Percentiles rank a stretch among this genome's conserved stretches.
Evolutionary conservation across 1,284 basidiomycete genomes (phyloP).

Genomic region (Cutaneotrichosporon sp.): DNA sequence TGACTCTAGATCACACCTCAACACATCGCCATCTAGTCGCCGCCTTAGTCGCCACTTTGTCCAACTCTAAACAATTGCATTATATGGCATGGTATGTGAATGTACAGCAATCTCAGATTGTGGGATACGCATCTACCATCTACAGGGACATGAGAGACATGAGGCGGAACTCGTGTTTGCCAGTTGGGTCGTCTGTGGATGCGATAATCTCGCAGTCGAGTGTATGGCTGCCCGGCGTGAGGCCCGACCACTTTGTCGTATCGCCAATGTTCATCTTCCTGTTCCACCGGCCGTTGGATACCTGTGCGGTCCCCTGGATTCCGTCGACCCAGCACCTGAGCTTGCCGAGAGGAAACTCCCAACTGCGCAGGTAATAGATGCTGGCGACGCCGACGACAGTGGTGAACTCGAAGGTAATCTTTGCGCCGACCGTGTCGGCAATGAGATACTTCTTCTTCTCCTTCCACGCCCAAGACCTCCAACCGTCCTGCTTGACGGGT

Average conservation of each 20-base stretch:
- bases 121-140: neutral
- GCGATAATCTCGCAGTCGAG: conserved; percentile 19
- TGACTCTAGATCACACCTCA: neutral
- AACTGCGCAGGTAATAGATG: conserved; percentile 42
- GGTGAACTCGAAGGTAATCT: conserved; percentile 38
- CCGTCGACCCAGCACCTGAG: conserved; percentile 49
- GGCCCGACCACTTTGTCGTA: neutral
- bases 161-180: conserved; percentile 19
- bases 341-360: conserved; percentile 37
- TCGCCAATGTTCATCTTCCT: conserved; percentile 27
- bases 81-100: too few species aligned
- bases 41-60: too few species aligned
- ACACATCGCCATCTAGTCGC: too few species aligned
- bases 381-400: conserved; percentile 33
- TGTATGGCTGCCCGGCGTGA: conserved; percentile 8
- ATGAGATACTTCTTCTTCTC: conserved; percentile 43
- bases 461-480: conserved; percentile 45
- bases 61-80: too few species aligned
- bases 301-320: conserved; percentile 22
- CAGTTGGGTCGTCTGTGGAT: conserved; percentile 16
- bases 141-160: conserved; percentile 20
- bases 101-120: too few species aligned
- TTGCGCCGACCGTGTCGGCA: conserved; percentile 40
- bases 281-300: conserved; percentile 41
- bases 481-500: conserved; percentile 36